These are phyloP conservation scores for Tothia fuscella DNA, from an alignment of 2,329 filamentous ascomycete species.

Conservation along the genomic window DNA sequence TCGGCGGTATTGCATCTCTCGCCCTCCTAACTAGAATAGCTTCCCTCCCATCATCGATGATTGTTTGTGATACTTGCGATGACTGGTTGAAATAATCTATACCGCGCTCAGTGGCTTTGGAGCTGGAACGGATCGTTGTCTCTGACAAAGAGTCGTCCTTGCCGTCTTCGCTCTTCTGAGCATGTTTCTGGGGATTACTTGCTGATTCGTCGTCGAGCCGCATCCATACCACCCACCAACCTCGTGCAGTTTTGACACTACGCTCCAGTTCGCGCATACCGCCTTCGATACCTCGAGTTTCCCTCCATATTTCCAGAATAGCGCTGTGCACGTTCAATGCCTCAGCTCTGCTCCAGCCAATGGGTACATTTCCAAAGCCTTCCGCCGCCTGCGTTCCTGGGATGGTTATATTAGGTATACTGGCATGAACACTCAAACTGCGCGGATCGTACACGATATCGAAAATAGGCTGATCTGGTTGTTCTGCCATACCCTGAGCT, in stretches of 20 bases:
- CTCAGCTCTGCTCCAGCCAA: constrained; percentile 34
- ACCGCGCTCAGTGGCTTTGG: background rate
- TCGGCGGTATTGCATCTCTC: constrained; percentile 6
- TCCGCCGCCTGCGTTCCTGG: constrained; percentile 33
- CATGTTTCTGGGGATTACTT: background rate
- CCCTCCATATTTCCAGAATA: constrained; percentile 43
- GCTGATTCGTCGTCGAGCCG: constrained; percentile 25
- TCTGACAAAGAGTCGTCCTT: too few species aligned
- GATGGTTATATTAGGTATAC: constrained; percentile 52
- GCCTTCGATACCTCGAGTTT: constrained; percentile 28
- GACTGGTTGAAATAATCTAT: constrained; percentile 5
- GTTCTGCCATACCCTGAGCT: background rate
- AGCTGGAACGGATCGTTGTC: background rate
- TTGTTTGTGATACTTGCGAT: constrained; percentile 1
- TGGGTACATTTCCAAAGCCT: constrained; percentile 17
- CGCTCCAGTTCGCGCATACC: constrained; percentile 39
- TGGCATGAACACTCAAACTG: constrained; percentile 46
- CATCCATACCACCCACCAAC: constrained; percentile 59
- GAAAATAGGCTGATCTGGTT: constrained; percentile 35
- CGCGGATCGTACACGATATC: constrained; percentile 50
- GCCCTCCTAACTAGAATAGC: constrained; percentile 13
- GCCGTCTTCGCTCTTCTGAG: background rate
- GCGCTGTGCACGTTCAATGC: constrained; percentile 50
- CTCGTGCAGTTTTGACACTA: constrained; percentile 50
- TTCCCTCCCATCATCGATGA: constrained; percentile 9